Percentiles rank a stretch among this genome's conserved stretches.
Conservation (phyloP, 768 basidiomycete species). For the Suillus placidus region DNA sequence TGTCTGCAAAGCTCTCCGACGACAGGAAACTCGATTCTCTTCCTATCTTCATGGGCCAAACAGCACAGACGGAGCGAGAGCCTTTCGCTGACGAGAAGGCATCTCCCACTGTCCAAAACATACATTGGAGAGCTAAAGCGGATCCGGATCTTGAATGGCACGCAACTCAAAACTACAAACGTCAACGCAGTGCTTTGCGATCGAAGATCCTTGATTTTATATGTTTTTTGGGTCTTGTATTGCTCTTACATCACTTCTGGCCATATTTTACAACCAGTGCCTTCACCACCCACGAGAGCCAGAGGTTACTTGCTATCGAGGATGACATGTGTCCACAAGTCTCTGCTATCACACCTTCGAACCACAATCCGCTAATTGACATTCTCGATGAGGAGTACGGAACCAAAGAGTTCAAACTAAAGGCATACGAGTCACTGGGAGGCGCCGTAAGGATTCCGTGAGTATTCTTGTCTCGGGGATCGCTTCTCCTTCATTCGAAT, state of each 20-base stretch:
- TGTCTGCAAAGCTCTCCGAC: constrained; percentile 10
- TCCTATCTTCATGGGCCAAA: constrained; percentile 11
- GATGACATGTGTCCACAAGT: constrained; percentile 31
- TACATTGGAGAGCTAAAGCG: not conserved
- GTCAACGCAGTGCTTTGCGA: not conserved
- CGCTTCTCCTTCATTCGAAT: constrained; percentile 1
- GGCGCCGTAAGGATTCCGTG: constrained; percentile 41
- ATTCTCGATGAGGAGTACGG: constrained; percentile 29
- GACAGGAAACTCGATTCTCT: constrained; percentile 16
- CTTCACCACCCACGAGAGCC: not conserved
- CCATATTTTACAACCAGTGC: not conserved
- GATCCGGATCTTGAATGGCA: constrained; percentile 19
- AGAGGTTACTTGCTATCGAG: not conserved
- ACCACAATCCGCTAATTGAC: constrained; percentile 21
- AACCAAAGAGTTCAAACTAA: constrained; percentile 29
- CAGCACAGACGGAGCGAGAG: not conserved
- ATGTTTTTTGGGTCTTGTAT: constrained; percentile 14
- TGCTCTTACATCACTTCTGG: constrained; percentile 16
- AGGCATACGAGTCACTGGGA: constrained; percentile 36
- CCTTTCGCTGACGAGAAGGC: constrained; percentile 9
- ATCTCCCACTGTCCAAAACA: not conserved
- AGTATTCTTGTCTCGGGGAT: not conserved
- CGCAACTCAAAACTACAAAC: not conserved
- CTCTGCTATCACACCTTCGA: constrained; percentile 16
- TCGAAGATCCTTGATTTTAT: constrained; percentile 5